Percentiles rank a stretch among this genome's conserved stretches.
These are phyloP conservation scores for Eucalyptus marginata DNA, from an alignment of 345 rosid species.

Conservation along the genomic window DNA sequence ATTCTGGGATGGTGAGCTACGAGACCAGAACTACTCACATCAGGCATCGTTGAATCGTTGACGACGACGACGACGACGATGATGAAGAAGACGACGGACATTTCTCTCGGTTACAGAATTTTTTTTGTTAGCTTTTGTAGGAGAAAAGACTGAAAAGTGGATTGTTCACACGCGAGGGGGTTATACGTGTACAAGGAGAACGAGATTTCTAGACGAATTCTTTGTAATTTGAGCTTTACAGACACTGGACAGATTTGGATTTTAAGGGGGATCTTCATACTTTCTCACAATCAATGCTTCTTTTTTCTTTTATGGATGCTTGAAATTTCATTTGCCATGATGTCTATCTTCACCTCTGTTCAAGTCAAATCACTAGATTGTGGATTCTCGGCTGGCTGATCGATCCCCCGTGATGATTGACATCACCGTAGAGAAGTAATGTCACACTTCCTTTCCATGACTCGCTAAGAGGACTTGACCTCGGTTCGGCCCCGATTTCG, in stretches of 20 bases:
- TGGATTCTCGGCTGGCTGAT: not conserved
- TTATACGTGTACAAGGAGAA: not conserved
- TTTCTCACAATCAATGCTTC: not conserved
- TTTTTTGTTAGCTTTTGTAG: not conserved
- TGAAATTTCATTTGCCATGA: not conserved
- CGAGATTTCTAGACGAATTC: not conserved
- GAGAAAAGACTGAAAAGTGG: not conserved
- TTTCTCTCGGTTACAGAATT: not conserved
- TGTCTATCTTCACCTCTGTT: not conserved
- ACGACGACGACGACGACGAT: not conserved
- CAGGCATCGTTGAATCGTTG: constrained; percentile 18
- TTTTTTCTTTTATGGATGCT: not conserved
- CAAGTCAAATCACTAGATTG: not conserved
- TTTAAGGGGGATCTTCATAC: not conserved
- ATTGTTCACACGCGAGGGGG: not conserved
- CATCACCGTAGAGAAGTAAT: not conserved
- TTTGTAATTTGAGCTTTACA: not conserved
- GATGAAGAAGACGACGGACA: not conserved
- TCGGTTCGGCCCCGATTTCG: not conserved
- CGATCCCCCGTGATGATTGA: not conserved
- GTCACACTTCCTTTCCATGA: not conserved
- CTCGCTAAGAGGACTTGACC: not conserved
- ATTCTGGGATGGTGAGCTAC: constrained; percentile 4
- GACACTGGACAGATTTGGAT: not conserved
- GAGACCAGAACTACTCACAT: constrained; percentile 33